Percentiles rank a stretch among this genome's conserved stretches.
Evolutionary conservation across 2,329 filamentous ascomycete genomes (phyloP).

Genomic region (Colletotrichum endophyticum): DNA sequence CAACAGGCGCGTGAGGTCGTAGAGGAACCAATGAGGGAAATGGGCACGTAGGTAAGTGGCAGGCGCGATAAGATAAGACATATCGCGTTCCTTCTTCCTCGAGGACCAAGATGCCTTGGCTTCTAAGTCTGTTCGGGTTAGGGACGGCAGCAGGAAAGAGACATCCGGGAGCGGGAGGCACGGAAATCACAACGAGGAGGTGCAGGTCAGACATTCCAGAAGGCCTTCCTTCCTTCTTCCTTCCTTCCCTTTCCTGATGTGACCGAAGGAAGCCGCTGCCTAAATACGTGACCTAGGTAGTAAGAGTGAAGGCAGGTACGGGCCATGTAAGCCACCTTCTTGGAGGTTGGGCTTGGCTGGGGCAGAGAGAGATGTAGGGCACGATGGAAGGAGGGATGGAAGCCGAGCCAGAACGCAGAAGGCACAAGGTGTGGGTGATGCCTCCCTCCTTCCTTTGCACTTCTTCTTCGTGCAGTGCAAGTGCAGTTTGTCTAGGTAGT

Average conservation of each 20-base stretch:
- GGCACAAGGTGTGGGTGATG: not conserved
- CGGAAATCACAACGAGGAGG: not conserved
- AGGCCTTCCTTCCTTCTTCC: not conserved
- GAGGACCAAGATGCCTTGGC: not conserved
- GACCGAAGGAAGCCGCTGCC: conserved; percentile 18
- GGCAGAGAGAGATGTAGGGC: not conserved
- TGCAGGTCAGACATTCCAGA: conserved; percentile 6
- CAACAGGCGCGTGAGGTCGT: not conserved
- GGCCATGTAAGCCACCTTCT: not conserved
- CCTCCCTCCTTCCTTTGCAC: not conserved
- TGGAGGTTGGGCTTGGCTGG: not conserved
- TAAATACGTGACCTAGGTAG: not conserved
- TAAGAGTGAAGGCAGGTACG: not conserved
- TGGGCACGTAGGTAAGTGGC: not conserved
- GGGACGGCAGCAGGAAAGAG: not conserved
- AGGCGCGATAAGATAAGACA: not conserved
- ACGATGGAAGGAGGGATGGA: not conserved
- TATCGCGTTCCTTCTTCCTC: not conserved
- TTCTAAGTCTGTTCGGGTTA: not conserved
- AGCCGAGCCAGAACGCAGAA: not conserved
- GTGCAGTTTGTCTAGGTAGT: not conserved
- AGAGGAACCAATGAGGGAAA: not conserved
- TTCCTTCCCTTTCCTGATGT: not conserved
- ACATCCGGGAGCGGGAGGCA: not conserved
- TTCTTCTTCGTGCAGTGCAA: not conserved